Conservation (phyloP, 2,329 filamentous ascomycete genomes). For the Xylaria sp. region DNA sequence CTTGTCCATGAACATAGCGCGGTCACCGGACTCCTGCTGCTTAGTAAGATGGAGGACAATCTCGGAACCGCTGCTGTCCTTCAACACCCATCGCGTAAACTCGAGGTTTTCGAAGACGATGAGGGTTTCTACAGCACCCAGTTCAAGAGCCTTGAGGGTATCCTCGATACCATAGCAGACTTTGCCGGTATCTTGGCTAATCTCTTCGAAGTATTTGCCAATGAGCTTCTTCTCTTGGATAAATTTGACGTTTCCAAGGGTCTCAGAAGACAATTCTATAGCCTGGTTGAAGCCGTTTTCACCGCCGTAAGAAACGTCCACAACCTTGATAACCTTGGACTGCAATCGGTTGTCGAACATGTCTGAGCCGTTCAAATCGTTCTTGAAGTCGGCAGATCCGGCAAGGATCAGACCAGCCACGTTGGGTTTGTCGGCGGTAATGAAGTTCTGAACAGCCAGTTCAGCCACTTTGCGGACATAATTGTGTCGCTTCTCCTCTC, state of each 20-base stretch:
- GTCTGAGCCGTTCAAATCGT: slow-evolving; percentile 96
- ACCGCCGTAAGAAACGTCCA: slow-evolving; percentile 97
- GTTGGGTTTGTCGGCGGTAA: slow-evolving; percentile 98
- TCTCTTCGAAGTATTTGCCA: slow-evolving; percentile 98
- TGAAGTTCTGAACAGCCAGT: slow-evolving; percentile 97
- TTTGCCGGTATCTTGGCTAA: slow-evolving; percentile 95
- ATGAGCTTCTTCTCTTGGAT: slow-evolving; percentile 99
- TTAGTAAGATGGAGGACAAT: slow-evolving; percentile 88
- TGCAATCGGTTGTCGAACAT: slow-evolving; percentile 93
- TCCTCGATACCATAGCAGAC: slow-evolving; percentile 99
- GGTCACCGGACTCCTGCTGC: slow-evolving; percentile 74
- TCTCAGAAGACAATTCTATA: slow-evolving; percentile 93
- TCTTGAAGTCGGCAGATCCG: slow-evolving; percentile 99
- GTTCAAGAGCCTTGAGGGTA: slow-evolving; percentile 93
- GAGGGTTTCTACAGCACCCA: slow-evolving; percentile 90
- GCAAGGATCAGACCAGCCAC: slow-evolving; percentile 94
- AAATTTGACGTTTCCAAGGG: slow-evolving; percentile 98
- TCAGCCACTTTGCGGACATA: slow-evolving; percentile 99
- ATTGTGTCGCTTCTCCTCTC: slow-evolving; percentile 99
- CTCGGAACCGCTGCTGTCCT: slow-evolving; percentile 75
- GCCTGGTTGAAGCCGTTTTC: slow-evolving; percentile 99
- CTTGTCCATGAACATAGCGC: slow-evolving; percentile 91
- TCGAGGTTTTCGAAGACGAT: slow-evolving; percentile 99
- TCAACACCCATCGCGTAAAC: slow-evolving; percentile 88
- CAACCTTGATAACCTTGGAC: slow-evolving; percentile 98